Percentiles rank a stretch among this genome's conserved stretches.
These are phyloP conservation scores for Suillus bovinus DNA, from an alignment of 768 basidiomycete genomes.

Conservation along the genomic window DNA sequence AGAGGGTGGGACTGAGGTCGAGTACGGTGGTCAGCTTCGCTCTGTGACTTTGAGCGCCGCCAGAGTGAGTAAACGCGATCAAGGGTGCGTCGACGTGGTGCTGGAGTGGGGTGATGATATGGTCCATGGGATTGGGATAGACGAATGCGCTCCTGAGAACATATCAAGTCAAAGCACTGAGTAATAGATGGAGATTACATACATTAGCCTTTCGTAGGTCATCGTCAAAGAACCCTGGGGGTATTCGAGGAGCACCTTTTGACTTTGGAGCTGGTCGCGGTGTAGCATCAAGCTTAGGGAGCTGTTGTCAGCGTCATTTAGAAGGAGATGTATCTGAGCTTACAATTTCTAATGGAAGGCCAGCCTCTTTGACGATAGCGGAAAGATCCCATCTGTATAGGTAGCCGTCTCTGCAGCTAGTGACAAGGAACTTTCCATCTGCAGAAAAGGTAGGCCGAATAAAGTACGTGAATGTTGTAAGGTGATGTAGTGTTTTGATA, in stretches of 20 bases:
- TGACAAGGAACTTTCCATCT: neutral
- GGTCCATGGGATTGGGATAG: neutral
- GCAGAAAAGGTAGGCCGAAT: neutral
- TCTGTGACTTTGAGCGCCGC: neutral
- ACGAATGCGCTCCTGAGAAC: no score
- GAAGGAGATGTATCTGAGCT: neutral
- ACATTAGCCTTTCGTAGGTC: no score
- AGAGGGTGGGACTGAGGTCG: neutral
- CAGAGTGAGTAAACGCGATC: neutral
- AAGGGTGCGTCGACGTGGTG: neutral
- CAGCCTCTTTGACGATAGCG: neutral
- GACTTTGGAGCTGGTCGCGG: no score
- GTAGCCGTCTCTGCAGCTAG: rapidly evolving
- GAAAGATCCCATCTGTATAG: neutral
- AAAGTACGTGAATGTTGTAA: neutral
- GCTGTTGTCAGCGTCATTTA: no score
- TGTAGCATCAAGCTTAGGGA: no score
- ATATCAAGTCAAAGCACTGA: no score
- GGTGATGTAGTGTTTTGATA: neutral
- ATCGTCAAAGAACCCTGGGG: no score
- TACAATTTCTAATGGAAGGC: neutral
- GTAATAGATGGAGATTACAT: no score
- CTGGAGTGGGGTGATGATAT: neutral
- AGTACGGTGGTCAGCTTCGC: neutral
- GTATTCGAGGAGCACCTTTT: no score